Evolutionary conservation across 495 filamentous ascomycete genomes (phyloP).

Genomic region (Daldinia childiae): DNA sequence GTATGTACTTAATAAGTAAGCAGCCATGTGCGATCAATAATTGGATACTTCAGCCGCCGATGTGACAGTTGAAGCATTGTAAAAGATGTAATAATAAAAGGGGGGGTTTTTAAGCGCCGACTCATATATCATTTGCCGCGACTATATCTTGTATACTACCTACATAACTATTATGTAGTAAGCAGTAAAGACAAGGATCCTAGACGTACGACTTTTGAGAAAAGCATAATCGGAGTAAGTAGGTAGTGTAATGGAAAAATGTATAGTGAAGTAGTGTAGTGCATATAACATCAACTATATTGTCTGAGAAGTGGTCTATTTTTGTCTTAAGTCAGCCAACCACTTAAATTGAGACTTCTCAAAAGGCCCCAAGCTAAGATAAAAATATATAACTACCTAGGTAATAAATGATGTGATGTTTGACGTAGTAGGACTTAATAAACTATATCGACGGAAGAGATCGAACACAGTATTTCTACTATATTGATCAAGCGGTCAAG

Average conservation of each 20-base stretch:
- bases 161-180: background rate
- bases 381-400: no score
- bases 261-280: background rate
- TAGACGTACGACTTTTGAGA: background rate
- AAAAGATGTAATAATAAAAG: conserved; percentile 16
- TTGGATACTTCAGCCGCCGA: conserved; percentile 38
- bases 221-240: background rate
- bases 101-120: conserved; percentile 7
- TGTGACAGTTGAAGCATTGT: conserved; percentile 23
- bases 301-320: background rate
- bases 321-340: background rate
- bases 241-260: background rate
- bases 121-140: conserved; percentile 33
- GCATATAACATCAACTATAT: background rate
- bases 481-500: conserved; percentile 18
- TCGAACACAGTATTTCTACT: background rate
- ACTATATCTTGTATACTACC: background rate
- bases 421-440: no score
- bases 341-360: background rate
- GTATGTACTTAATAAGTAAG: conserved; percentile 39
- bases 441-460: background rate
- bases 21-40: conserved; percentile 23
- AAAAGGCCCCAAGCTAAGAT: background rate
- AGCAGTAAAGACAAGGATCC: background rate
- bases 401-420: background rate